These are phyloP conservation scores for Cucurbita moschata DNA, from an alignment of 306 rosid genomes.

Conservation along the genomic window DNA sequence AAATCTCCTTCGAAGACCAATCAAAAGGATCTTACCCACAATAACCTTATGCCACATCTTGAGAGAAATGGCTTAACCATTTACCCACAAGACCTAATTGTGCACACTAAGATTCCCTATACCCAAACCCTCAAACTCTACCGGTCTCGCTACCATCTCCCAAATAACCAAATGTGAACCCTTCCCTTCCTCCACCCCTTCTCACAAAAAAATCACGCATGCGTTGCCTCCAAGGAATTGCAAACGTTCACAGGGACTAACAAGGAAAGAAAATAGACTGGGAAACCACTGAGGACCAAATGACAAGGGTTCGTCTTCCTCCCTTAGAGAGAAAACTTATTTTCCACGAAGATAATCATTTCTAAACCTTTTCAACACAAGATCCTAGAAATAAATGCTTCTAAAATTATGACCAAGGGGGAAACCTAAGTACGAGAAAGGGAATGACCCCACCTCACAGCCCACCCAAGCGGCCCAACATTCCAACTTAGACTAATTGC, in stretches of 20 bases:
- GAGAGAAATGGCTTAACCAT: neutral
- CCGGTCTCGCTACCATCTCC: neutral
- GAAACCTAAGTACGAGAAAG: neutral
- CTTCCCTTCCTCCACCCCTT: neutral
- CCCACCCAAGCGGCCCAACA: neutral
- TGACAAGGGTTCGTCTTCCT: neutral
- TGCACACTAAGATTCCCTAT: neutral
- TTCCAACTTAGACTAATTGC: neutral
- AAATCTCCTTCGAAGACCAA: neutral
- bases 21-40: neutral
- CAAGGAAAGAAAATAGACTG: neutral
- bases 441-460: neutral
- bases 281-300: neutral
- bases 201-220: neutral
- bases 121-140: neutral
- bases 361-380: neutral
- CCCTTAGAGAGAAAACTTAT: neutral
- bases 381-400: neutral
- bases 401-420: neutral
- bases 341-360: neutral
- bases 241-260: too few species aligned
- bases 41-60: neutral
- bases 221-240: neutral
- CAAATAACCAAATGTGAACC: neutral
- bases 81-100: neutral